These are phyloP conservation scores for Vitis rotundifolia DNA, from an alignment of 164 flowering plant genomes.

Conservation along the genomic window DNA sequence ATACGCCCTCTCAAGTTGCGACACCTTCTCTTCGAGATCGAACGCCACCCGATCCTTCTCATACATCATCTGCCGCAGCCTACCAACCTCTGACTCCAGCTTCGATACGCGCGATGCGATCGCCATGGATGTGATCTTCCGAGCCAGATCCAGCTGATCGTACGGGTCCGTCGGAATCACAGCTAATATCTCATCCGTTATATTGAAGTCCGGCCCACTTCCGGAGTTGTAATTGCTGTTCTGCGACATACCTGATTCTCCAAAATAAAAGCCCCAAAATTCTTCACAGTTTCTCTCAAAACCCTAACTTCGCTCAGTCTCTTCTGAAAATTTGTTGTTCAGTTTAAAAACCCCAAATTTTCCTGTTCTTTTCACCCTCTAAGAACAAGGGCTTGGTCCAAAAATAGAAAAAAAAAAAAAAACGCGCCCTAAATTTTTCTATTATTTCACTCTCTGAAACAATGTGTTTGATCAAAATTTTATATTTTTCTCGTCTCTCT, in stretches of 20 bases:
- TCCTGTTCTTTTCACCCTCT: too few relatives aligned
- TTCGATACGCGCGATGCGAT: slow-evolving; percentile 92
- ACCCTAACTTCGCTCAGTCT: slow-evolving; percentile 10
- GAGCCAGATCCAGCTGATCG: slow-evolving; percentile 89
- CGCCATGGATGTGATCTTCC: slow-evolving; percentile 94
- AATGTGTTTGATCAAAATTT: too few relatives aligned
- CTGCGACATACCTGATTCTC: slow-evolving; percentile 30
- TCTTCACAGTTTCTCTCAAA: background rate
- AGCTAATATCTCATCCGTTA: slow-evolving; percentile 73
- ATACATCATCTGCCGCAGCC: slow-evolving; percentile 47
- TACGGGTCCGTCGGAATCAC: slow-evolving; percentile 91
- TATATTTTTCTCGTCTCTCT: too few relatives aligned
- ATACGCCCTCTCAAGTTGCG: slow-evolving; percentile 33
- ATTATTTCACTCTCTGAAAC: too few relatives aligned
- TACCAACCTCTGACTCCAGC: slow-evolving; percentile 62
- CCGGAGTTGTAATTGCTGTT: slow-evolving; percentile 24
- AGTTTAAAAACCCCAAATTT: too few relatives aligned
- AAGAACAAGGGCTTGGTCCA: too few relatives aligned
- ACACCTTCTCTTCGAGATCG: slow-evolving; percentile 63
- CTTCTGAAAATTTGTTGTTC: background rate
- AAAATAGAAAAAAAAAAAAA: too few relatives aligned
- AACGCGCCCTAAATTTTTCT: too few relatives aligned
- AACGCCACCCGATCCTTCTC: slow-evolving; percentile 66
- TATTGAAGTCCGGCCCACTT: slow-evolving; percentile 50
- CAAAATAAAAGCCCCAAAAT: background rate